Conservation (phyloP, 352 stramenopile genomes). For the Phytophthora vignae region DNA sequence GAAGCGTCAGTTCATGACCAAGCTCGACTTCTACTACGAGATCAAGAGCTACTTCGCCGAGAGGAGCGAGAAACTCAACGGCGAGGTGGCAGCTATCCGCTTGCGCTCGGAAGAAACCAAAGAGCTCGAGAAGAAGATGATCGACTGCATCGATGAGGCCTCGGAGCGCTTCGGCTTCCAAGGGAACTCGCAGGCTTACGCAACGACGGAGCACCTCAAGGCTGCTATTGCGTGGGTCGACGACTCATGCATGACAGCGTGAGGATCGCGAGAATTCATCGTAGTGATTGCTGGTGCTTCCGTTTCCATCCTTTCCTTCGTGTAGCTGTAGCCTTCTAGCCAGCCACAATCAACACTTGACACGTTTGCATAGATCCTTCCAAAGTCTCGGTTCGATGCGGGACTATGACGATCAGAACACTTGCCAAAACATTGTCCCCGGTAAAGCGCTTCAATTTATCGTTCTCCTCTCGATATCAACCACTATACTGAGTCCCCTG, state of each 20-base stretch:
- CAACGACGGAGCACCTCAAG: constrained; percentile 24
- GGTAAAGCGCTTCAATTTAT: not conserved
- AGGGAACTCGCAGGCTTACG: not conserved
- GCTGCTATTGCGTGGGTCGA: constrained; percentile 30
- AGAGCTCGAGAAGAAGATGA: constrained; percentile 24
- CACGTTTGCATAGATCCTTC: too few relatives aligned
- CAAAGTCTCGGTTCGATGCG: too few relatives aligned
- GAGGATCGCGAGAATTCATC: not conserved
- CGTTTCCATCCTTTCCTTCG: not conserved
- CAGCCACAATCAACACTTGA: not conserved
- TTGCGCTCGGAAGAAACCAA: constrained; percentile 17
- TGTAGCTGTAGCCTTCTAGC: not conserved
- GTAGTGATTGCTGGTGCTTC: not conserved
- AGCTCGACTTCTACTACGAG: constrained; percentile 53
- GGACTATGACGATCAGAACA: too few relatives aligned
- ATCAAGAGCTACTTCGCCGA: constrained; percentile 42
- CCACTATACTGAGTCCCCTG: constrained; percentile 36
- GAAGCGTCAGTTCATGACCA: constrained; percentile 44
- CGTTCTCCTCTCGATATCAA: not conserved
- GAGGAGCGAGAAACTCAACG: constrained; percentile 20
- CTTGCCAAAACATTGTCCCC: too few relatives aligned
- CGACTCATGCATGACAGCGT: constrained; percentile 15
- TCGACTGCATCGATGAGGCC: constrained; percentile 32
- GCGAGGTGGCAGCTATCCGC: constrained; percentile 13
- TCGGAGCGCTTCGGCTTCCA: constrained; percentile 22